Base-by-base conservation (phyloP, 2,329 filamentous ascomycete genomes). In the Penicillium sp. region DNA sequence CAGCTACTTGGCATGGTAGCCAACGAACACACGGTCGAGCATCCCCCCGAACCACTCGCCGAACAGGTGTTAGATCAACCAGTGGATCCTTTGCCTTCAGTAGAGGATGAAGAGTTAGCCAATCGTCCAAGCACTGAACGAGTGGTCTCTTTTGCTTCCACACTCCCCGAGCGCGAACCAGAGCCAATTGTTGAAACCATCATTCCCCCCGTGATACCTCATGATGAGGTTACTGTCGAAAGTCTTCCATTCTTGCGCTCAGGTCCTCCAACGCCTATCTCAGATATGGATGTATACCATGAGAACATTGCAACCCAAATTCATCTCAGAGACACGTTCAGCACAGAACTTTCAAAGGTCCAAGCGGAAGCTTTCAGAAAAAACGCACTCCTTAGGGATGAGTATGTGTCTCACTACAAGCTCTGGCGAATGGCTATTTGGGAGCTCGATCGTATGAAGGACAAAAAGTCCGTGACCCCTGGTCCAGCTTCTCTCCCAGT, bases 221-320 rank as follows among this genome's bases (percentile, higher is more conserved):
- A 41, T 41, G 63, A 71, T 15, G 69, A 69, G 9, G 70, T 78
- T 21, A 72, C 75, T 2, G 55, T 81, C 41, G 76, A 79, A 19
- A 73, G 66, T 55, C 67, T 82, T n/a, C 79, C 79, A 5, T 82
- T 80, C 60, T 65, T 81, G 21, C 66, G 72, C 38, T 67, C 69
- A 21, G 77, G 75, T 0, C 75, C 77, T 31, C 77, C 72, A 6
- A 78, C 76, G 6, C 76, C 78, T 1, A 66, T 79, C 21, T 77
- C 77, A 6, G 75, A 81, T 27, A 68, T 81, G 49, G 77, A 80
- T 19, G 68, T 75, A 4, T 75, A 73, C 23, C 75, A 79, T 49
- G 77, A 80, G 35, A 78, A 78, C 51, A 61, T 63, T 9, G 58
- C 69, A 17, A 70, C 67, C 9, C 72, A 79, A 53, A 71, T 77